A percentile compares a stretch with the other conserved stretches of the same genome.
Evolutionary conservation across 169 alveolate genomes (phyloP).

Genomic region (Plasmodium inui): DNA sequence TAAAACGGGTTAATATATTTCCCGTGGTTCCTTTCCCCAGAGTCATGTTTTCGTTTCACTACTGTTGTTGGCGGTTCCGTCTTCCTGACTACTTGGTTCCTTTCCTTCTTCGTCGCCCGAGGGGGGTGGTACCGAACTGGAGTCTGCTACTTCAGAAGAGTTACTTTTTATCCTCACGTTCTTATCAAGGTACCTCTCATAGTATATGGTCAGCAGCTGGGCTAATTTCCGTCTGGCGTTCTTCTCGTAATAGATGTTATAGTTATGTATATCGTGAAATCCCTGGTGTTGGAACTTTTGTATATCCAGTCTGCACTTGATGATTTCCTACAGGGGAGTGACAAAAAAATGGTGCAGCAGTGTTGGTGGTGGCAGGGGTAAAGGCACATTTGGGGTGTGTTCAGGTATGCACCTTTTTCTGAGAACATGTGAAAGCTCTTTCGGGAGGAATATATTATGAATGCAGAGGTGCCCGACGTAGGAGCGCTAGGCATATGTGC

Average conservation of each 20-base stretch:
- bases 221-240: slow-evolving; percentile 69
- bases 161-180: slow-evolving; percentile 43
- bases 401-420: not conserved
- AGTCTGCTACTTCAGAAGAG: slow-evolving; percentile 6
- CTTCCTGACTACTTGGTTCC: not conserved
- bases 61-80: not conserved
- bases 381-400: not conserved
- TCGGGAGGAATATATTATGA: not conserved
- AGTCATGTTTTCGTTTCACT: not conserved
- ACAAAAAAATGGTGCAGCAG: not conserved
- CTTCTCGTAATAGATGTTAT: slow-evolving; percentile 52
- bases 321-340: slow-evolving; percentile 28
- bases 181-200: slow-evolving; percentile 72
- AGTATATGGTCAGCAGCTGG: slow-evolving; percentile 66
- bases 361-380: not conserved
- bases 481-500: not conserved
- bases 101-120: not conserved
- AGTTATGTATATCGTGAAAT: slow-evolving; percentile 70
- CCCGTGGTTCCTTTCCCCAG: not conserved
- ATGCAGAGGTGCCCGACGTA: not conserved
- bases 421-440: not conserved
- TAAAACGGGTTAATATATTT: not conserved
- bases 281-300: slow-evolving; percentile 74
- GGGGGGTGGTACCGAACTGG: not conserved
- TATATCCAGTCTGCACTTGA: slow-evolving; percentile 64